Evolutionary conservation across 495 filamentous ascomycete genomes (phyloP).

Genomic region (Tuber umbilicatum): DNA sequence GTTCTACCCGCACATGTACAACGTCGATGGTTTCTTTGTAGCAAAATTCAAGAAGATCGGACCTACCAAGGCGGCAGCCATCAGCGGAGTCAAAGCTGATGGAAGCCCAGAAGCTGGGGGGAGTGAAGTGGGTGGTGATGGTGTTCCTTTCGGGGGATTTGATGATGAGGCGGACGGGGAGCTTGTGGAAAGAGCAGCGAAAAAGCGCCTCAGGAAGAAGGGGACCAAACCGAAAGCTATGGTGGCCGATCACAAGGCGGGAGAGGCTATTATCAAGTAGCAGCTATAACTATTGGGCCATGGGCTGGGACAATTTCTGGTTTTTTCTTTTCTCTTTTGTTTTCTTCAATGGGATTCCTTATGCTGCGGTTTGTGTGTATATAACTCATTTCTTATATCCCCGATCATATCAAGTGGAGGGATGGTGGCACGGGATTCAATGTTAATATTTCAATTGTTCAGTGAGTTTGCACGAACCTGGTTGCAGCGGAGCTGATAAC

Average conservation of each 20-base stretch:
- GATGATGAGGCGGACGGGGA: conserved; percentile 57
- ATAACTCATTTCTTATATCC: not conserved
- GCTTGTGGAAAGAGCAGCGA: conserved; percentile 55
- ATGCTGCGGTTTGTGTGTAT: conserved; percentile 22
- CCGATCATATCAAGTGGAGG: not conserved
- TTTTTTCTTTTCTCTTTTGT: conserved; percentile 34
- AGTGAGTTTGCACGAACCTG: not conserved
- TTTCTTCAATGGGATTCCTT: conserved; percentile 35
- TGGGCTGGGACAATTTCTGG: conserved; percentile 11
- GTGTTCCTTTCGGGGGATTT: conserved; percentile 58
- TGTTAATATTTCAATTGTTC: not conserved
- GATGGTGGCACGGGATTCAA: not conserved
- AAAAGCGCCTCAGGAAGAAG: conserved; percentile 56
- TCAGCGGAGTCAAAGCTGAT: conserved; percentile 41
- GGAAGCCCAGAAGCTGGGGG: conserved; percentile 46
- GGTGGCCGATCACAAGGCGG: conserved; percentile 43
- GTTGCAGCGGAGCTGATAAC: not conserved
- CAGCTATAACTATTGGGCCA: conserved; percentile 15
- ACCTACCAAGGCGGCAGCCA: conserved; percentile 55
- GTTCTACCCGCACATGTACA: conserved; percentile 91
- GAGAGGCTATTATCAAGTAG: conserved; percentile 37
- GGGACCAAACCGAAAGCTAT: conserved; percentile 57
- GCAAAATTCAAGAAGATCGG: conserved; percentile 92
- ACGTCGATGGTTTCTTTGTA: conserved; percentile 98
- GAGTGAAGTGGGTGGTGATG: conserved; percentile 41